Evolutionary conservation across 164 flowering plant species (phyloP), one percentile per base, ranked within the genome.

Genomic region (Berberis thunbergii): DNA sequence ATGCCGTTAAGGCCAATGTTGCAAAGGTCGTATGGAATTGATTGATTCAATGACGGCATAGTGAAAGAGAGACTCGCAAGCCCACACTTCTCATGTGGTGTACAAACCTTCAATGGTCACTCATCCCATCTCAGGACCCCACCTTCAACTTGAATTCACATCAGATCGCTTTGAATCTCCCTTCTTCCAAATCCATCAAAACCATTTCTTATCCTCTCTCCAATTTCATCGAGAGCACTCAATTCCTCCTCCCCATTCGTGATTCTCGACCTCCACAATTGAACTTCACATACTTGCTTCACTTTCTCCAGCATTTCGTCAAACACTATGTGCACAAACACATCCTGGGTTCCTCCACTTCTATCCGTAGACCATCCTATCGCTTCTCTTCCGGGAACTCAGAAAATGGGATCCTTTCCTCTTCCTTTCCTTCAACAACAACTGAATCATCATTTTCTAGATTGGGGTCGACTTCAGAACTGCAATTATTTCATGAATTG

Each of bases 401-500:
- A 26, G 84, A 81, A 61, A 13, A 69, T 50, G 45, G 55, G 39
- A 43, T 50, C 41, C 56, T 66, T 53, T 69, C 79, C 60, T 73
- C 72, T 59, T 45, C 63, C 7, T 61, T 74, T 46, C 4, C 49
- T 46, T 26, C 26, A 0, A 46, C 1, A 52, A 13, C 3, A 1
- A 45, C n/a, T 60, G 56, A 54, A 57, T 71, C 75, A 3, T 43
- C 70, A 7, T 69, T 66, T 50, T 57, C 77, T 61, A 60, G 59
- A 10, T 74, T 81, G 8, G 74, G 66, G 63, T 72, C 61, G 2
- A 65, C 53, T 26, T 69, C 83, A 38, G 98, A 93, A 65, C 67
- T 90, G 73, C 88, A 79, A 62, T 9, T 76, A 81, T 87, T 90
- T 68, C 80, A 90, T 53, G 95, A 87, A 45, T 67, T 94, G 77